Conservation (phyloP, 495 filamentous ascomycete genomes). For the Tuber indicum region DNA sequence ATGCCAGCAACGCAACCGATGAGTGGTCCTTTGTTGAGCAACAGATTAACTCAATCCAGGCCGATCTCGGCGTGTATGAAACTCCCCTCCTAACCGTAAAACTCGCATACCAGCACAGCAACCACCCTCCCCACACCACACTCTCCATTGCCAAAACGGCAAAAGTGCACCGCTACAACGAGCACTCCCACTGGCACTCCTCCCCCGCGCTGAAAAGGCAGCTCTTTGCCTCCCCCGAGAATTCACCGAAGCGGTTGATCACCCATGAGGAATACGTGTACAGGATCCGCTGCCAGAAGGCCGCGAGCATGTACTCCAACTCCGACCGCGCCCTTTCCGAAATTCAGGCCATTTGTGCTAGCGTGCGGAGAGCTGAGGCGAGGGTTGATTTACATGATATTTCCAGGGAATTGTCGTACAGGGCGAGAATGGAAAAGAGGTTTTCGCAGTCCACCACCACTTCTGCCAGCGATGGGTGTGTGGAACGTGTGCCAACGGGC, state of each 20-base stretch:
- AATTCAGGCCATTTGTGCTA: constrained; percentile 17
- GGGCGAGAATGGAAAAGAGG: constrained; percentile 22
- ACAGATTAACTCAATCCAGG: constrained; percentile 24
- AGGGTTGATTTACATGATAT: constrained; percentile 17
- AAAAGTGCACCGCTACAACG: constrained; percentile 26
- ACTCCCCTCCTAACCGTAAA: constrained; percentile 27
- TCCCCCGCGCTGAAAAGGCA: constrained; percentile 20
- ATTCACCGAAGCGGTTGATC: constrained; percentile 6
- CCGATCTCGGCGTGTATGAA: constrained; percentile 37
- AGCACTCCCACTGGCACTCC: constrained; percentile 37
- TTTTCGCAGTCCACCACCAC: background rate
- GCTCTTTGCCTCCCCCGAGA: constrained; percentile 18
- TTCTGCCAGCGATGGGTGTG: background rate
- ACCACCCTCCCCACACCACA: constrained; percentile 8
- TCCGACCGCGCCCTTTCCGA: constrained; percentile 20
- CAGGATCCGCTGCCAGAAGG: constrained; percentile 21
- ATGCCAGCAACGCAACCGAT: constrained; percentile 2
- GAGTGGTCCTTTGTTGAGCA: constrained; percentile 28
- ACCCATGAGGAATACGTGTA: constrained; percentile 24
- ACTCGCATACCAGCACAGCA: constrained; percentile 24
- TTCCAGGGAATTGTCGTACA: constrained; percentile 25
- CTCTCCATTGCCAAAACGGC: constrained; percentile 12
- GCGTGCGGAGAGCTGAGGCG: background rate
- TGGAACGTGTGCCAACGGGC: background rate
- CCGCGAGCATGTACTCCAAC: constrained; percentile 31